A percentile compares a stretch with the other conserved stretches of the same genome.
These are phyloP conservation scores for Fusarium protoensiforme DNA, from an alignment of 2,329 filamentous ascomycete species.

Conservation along the genomic window DNA sequence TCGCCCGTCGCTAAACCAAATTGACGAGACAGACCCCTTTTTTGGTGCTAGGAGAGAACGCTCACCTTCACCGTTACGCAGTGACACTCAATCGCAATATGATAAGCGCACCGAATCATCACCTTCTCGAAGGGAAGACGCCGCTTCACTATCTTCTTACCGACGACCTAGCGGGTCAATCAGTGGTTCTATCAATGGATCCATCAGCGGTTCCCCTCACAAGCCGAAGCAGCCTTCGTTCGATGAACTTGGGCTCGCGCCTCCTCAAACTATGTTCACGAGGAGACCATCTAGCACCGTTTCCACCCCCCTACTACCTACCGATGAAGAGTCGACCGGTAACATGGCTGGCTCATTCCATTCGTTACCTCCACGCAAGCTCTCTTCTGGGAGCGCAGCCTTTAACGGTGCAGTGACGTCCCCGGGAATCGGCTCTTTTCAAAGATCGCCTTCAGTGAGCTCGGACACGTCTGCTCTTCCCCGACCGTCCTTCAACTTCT, in stretches of 20 bases:
- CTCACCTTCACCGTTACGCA: constrained; percentile 66
- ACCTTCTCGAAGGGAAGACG: constrained; percentile 47
- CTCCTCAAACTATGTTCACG: constrained; percentile 61
- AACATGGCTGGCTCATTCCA: constrained; percentile 65
- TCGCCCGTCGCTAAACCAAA: constrained; percentile 49
- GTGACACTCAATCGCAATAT: constrained; percentile 46
- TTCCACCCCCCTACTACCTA: constrained; percentile 72
- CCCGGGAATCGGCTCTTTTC: constrained; percentile 69
- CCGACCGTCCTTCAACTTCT: constrained; percentile 91
- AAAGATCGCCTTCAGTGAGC: constrained; percentile 84
- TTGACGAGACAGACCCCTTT: constrained; percentile 53
- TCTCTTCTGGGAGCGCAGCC: constrained; percentile 75
- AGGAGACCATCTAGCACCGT: constrained; percentile 69
- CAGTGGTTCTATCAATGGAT: constrained; percentile 44
- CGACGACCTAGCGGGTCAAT: constrained; percentile 38
- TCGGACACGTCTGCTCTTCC: constrained; percentile 82
- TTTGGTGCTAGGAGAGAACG: constrained; percentile 69
- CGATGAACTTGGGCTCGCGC: constrained; percentile 63
- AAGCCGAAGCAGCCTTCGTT: constrained; percentile 58
- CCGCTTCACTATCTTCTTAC: constrained; percentile 50
- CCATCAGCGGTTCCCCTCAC: constrained; percentile 56
- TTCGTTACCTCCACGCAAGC: constrained; percentile 78
- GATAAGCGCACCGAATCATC: constrained; percentile 45
- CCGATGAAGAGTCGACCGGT: constrained; percentile 74
- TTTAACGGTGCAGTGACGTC: constrained; percentile 61